Evolutionary conservation across 2,329 filamentous ascomycete genomes (phyloP).

Genomic region (Exophiala bonariae): DNA sequence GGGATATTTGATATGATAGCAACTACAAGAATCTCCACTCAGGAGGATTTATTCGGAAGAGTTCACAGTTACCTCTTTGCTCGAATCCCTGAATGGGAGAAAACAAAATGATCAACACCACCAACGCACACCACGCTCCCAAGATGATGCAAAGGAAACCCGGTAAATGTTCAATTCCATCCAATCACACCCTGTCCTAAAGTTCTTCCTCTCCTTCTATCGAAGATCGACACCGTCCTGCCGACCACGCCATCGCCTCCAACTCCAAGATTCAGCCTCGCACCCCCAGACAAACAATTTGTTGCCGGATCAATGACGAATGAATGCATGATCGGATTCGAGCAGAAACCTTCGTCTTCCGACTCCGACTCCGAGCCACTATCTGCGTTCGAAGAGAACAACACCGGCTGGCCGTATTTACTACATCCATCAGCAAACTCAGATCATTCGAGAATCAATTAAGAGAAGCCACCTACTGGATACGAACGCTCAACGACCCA

Average conservation of each 20-base stretch:
- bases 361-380: conserved; percentile 9
- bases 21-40: too few species aligned
- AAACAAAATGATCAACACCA: too few species aligned
- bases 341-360: conserved; percentile 1
- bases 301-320: conserved; percentile 16
- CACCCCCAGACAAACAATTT: conserved; percentile 2
- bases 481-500: conserved; percentile 13
- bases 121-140: too few species aligned
- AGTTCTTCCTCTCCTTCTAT: conserved; percentile 12
- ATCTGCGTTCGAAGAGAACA: conserved; percentile 7
- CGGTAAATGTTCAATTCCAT: conserved; percentile 17
- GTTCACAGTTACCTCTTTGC: too few species aligned
- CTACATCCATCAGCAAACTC: background rate
- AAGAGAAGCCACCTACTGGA: conserved; percentile 17
- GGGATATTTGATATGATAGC: conserved; percentile 24
- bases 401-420: conserved; percentile 22
- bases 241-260: conserved; percentile 27
- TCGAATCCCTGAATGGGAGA: too few species aligned
- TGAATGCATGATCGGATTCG: conserved; percentile 24
- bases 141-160: background rate
- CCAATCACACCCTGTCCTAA: conserved; percentile 27
- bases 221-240: conserved; percentile 23
- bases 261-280: conserved; percentile 25
- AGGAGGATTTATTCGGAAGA: too few species aligned
- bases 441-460: background rate